phyloP scores from a whole-genome alignment of 2,329 filamentous ascomycete species.

The Colletotrichum chlorophyti region DNA sequence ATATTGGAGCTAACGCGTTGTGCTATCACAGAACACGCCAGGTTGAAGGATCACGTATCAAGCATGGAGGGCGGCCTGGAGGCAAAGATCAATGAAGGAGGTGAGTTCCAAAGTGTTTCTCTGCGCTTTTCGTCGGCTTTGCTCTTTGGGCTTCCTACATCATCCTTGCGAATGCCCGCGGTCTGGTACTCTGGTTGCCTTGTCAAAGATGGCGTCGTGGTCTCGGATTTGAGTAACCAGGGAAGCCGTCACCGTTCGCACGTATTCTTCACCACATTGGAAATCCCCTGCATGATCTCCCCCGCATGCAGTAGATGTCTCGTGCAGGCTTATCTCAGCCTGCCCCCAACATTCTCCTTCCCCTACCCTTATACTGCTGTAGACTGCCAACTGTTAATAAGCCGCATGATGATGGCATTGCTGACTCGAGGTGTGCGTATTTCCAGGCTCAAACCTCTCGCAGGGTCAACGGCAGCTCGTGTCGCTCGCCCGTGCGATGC shows the following conservation, averaged over 20 bases:
- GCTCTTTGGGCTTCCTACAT: slow-evolving; percentile 29
- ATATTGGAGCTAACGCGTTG: slow-evolving; percentile 45
- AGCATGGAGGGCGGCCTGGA: slow-evolving; percentile 90
- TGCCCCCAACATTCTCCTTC: slow-evolving; percentile 10
- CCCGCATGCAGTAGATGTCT: slow-evolving; percentile 41
- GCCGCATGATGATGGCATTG: slow-evolving; percentile 27
- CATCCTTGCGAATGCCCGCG: slow-evolving; percentile 37
- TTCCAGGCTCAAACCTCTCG: slow-evolving; percentile 86
- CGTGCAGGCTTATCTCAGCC: slow-evolving; percentile 34
- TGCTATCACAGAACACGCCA: slow-evolving; percentile 76
- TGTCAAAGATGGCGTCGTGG: slow-evolving; percentile 9
- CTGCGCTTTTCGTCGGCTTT: slow-evolving; percentile 37
- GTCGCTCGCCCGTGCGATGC: slow-evolving; percentile 88
- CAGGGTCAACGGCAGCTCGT: slow-evolving; percentile 94
- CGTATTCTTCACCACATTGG: slow-evolving; percentile 29
- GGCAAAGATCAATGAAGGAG: slow-evolving; percentile 91
- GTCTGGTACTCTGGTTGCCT: slow-evolving; percentile 29
- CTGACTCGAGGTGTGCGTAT: slow-evolving; percentile 30
- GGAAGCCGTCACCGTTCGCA: slow-evolving; percentile 14
- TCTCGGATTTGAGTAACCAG: neutral
- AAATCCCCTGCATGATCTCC: slow-evolving; percentile 42
- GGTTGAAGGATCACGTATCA: slow-evolving; percentile 87
- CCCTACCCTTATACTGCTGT: too few relatives aligned
- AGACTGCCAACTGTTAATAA: slow-evolving; percentile 4
- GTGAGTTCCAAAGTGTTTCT: slow-evolving; percentile 57